Evolutionary conservation across 2,329 filamentous ascomycete genomes (phyloP).

Genomic region (Aspergillus hiratsukae): DNA sequence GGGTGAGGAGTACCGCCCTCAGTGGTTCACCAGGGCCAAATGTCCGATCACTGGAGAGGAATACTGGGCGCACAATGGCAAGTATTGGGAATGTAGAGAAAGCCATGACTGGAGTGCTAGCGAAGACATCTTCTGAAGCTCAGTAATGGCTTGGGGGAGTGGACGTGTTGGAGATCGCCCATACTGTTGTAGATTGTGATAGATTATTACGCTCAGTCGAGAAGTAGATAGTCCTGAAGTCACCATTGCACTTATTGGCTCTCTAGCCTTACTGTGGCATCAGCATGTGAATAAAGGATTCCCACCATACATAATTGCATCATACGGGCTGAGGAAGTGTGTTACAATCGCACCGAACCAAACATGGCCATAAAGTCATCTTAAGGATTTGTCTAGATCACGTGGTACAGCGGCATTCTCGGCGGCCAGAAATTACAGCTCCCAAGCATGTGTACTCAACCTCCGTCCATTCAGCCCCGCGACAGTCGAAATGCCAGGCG

Average conservation of each 20-base stretch:
- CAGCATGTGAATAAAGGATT: neutral
- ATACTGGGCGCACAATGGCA: conserved; percentile 83
- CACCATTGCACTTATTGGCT: neutral
- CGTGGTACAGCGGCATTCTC: neutral
- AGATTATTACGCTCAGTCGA: neutral
- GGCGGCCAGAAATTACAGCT: neutral
- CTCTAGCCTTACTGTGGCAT: neutral
- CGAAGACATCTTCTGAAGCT: conserved; percentile 64
- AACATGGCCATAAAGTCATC: neutral
- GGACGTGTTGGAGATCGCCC: neutral
- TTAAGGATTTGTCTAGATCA: neutral
- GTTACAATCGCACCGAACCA: neutral
- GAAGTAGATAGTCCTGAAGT: neutral
- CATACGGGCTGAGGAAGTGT: neutral
- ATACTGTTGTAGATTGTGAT: neutral
- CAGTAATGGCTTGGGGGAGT: neutral
- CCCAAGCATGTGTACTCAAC: neutral
- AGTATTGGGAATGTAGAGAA: conserved; percentile 75
- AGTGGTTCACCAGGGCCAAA: conserved; percentile 73
- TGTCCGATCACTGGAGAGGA: conserved; percentile 80
- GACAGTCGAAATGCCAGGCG: conserved; percentile 32
- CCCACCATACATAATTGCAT: neutral
- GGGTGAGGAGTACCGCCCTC: conserved; percentile 76
- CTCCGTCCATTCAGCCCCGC: neutral
- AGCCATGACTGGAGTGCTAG: conserved; percentile 62